These are phyloP conservation scores for Podospora pseudopauciseta DNA, from an alignment of 495 filamentous ascomycete genomes.

Conservation along the genomic window DNA sequence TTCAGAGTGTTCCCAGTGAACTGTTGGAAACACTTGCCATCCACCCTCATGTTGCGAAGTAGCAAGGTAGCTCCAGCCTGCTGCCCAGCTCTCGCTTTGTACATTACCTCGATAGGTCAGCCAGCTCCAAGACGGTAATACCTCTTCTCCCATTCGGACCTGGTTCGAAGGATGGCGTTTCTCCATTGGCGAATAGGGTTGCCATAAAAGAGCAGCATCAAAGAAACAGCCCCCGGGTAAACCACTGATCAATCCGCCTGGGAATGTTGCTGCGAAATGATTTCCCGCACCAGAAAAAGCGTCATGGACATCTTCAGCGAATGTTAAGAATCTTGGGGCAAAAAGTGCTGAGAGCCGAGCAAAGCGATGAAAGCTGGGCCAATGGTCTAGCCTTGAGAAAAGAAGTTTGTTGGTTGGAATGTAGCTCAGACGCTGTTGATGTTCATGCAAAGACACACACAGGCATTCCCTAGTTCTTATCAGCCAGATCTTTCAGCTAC, in stretches of 20 bases:
- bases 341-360: constrained; percentile 16
- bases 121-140: constrained; percentile 28
- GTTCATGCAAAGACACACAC: constrained; percentile 1
- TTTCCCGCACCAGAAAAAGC: constrained; percentile 21
- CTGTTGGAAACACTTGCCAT: constrained; percentile 14
- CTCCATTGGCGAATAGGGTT: constrained; percentile 12
- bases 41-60: background rate
- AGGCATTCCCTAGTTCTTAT: constrained; percentile 13
- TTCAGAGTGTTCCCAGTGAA: constrained; percentile 18
- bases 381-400: background rate
- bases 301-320: constrained; percentile 18
- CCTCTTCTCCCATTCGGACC: background rate
- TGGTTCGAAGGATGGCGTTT: background rate
- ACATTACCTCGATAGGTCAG: constrained; percentile 21
- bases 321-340: constrained; percentile 12
- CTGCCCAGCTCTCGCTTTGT: constrained; percentile 19
- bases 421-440: background rate
- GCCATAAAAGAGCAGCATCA: constrained; percentile 22
- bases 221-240: constrained; percentile 14
- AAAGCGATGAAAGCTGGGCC: constrained; percentile 23
- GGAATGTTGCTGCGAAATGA: constrained; percentile 6
- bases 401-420: background rate
- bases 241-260: constrained; percentile 20
- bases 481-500: constrained; percentile 1
- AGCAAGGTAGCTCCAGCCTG: constrained; percentile 14